Evolutionary conservation across 2,329 filamentous ascomycete genomes (phyloP).

Genomic region (Fusarium siculi): DNA sequence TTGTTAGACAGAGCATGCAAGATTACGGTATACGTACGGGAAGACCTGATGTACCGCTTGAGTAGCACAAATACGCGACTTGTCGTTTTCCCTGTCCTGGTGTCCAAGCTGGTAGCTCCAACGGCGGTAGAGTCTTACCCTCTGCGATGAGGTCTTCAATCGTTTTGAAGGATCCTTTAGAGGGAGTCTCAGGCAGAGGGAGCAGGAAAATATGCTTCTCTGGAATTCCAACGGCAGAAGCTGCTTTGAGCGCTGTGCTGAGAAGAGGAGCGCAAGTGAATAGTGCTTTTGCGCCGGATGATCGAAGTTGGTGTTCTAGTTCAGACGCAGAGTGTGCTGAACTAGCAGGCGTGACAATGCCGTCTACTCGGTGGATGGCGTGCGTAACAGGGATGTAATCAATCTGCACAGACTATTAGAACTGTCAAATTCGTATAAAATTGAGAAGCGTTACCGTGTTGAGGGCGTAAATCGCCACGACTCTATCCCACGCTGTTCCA

Average conservation of each 20-base stretch:
- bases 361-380: constrained; percentile 78
- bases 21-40: constrained; percentile 59
- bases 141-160: constrained; percentile 72
- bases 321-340: constrained; percentile 77
- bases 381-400: constrained; percentile 81
- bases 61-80: constrained; percentile 82
- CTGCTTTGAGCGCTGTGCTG: constrained; percentile 70
- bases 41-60: constrained; percentile 80
- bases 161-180: constrained; percentile 63
- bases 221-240: constrained; percentile 70
- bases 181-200: constrained; percentile 64
- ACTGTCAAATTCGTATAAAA: accelerated
- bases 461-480: constrained; percentile 77
- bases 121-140: constrained; percentile 64
- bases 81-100: constrained; percentile 73
- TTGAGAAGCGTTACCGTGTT: constrained; percentile 69
- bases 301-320: constrained; percentile 76
- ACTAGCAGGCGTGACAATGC: constrained; percentile 78
- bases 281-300: constrained; percentile 75
- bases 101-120: constrained; percentile 65
- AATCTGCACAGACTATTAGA: constrained; percentile 58
- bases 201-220: constrained; percentile 74
- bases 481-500: constrained; percentile 83
- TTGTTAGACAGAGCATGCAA: not conserved
- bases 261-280: constrained; percentile 78